A percentile compares a stretch with the other conserved stretches of the same genome.
Conservation (phyloP, 441 rosid genomes). For the Populus hybrid region DNA sequence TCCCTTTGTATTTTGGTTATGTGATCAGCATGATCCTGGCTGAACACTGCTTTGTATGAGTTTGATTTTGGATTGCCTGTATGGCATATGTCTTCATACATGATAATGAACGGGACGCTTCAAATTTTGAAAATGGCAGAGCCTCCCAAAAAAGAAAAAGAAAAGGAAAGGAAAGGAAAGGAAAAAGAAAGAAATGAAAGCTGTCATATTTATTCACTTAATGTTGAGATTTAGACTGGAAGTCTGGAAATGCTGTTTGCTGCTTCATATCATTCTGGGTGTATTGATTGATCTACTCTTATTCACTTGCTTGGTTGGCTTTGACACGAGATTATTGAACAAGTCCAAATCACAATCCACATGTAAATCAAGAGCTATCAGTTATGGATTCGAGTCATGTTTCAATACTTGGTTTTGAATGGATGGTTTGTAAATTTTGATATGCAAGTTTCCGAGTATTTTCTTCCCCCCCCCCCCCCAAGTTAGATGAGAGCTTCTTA, state of each 20-base stretch:
- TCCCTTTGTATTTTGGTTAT: neutral
- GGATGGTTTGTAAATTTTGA: too few species aligned
- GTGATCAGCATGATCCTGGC: constrained; percentile 5
- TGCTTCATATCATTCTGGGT: neutral
- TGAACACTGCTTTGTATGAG: neutral
- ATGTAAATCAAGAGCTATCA: neutral
- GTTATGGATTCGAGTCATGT: neutral
- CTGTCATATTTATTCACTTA: neutral
- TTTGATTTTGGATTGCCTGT: neutral
- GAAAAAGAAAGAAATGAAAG: neutral
- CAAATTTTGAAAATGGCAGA: neutral
- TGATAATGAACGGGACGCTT: neutral
- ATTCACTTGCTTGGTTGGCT: neutral
- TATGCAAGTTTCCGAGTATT: too few species aligned
- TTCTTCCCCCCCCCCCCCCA: too few species aligned
- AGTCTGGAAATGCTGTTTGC: neutral
- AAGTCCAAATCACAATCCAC: neutral
- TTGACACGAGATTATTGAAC: neutral
- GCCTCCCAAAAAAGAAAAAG: neutral
- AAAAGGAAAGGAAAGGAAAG: too few species aligned
- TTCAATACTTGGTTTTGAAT: too few species aligned
- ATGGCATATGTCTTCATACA: neutral
- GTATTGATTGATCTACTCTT: too few species aligned
- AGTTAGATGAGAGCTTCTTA: too few species aligned
- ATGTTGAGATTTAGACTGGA: too few species aligned